A percentile compares a stretch with the other conserved stretches of the same genome.
These are phyloP conservation scores for Hyphopichia fennica DNA, from an alignment of 1,139 yeast species.

Conservation along the genomic window DNA sequence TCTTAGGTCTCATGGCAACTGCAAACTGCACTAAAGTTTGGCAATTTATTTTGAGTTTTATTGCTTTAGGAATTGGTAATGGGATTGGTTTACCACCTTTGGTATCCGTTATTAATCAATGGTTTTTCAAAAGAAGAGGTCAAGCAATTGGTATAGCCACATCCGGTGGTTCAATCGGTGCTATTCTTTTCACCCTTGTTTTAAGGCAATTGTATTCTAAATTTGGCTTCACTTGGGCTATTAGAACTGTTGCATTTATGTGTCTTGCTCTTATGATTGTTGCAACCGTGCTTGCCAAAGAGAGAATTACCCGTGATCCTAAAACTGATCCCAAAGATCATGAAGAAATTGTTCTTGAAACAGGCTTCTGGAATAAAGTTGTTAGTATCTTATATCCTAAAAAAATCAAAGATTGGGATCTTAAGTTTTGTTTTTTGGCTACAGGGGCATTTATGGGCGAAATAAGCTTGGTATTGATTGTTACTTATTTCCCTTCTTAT, in stretches of 20 bases:
- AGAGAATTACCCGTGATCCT: slow-evolving; percentile 33
- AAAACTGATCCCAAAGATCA: neutral
- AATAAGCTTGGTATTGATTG: slow-evolving; percentile 51
- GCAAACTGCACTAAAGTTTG: slow-evolving; percentile 49
- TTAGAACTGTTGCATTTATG: slow-evolving; percentile 53
- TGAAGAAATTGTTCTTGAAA: neutral
- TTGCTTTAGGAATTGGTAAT: slow-evolving; percentile 55
- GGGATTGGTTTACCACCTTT: slow-evolving; percentile 59
- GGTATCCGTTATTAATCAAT: slow-evolving; percentile 58
- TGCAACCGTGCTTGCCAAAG: slow-evolving; percentile 46
- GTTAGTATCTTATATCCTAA: neutral
- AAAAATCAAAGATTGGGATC: slow-evolving; percentile 8
- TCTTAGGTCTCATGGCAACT: slow-evolving; percentile 50
- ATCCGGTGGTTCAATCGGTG: slow-evolving; percentile 66
- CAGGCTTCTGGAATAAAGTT: neutral
- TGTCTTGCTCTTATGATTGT: slow-evolving; percentile 40
- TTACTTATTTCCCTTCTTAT: slow-evolving; percentile 46
- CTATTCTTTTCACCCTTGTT: slow-evolving; percentile 59
- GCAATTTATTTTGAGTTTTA: slow-evolving; percentile 56
- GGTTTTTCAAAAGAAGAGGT: slow-evolving; percentile 55
- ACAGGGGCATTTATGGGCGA: slow-evolving; percentile 52
- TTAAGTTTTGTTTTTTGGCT: slow-evolving; percentile 25
- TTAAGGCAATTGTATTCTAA: slow-evolving; percentile 50
- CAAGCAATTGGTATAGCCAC: slow-evolving; percentile 58
- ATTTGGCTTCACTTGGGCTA: slow-evolving; percentile 64